Evolutionary conservation across 2,329 filamentous ascomycete genomes (phyloP).

Genomic region (Colletotrichum sansevieriae): DNA sequence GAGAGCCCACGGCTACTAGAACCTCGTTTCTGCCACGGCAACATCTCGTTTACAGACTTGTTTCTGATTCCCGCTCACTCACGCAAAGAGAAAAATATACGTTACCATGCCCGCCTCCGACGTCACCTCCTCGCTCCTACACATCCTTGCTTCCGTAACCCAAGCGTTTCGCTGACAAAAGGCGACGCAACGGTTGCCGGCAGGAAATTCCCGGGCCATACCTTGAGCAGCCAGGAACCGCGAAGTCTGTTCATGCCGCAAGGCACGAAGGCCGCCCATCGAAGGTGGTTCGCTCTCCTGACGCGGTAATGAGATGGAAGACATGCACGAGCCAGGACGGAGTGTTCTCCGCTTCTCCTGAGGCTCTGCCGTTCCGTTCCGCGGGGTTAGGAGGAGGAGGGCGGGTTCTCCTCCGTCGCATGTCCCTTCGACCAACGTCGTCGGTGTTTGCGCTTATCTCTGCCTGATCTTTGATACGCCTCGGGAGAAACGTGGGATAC

Average conservation of each 20-base stretch:
- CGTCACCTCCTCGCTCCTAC: neutral
- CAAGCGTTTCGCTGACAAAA: neutral
- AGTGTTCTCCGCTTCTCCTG: conserved; percentile 4
- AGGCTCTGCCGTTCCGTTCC: conserved; percentile 31
- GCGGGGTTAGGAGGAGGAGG: neutral
- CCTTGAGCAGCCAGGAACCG: neutral
- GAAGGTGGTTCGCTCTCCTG: neutral
- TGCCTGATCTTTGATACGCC: conserved; percentile 36
- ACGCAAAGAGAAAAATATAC: no score
- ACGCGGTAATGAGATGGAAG: neutral
- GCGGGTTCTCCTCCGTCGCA: neutral
- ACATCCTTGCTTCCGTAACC: no score
- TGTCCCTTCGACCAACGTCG: neutral
- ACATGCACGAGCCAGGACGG: conserved; percentile 21
- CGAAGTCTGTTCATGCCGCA: neutral
- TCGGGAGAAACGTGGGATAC: conserved; percentile 2
- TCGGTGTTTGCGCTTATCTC: neutral
- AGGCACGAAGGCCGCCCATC: conserved; percentile 12
- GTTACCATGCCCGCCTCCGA: no score
- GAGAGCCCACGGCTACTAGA: conserved; percentile 8
- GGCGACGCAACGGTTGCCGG: conserved; percentile 1
- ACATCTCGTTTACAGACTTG: neutral
- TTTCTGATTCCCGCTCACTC: neutral
- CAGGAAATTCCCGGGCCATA: neutral
- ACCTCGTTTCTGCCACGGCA: neutral